Conservation (phyloP, 208 protist genomes). For the Wallacemonas sp. region DNA sequence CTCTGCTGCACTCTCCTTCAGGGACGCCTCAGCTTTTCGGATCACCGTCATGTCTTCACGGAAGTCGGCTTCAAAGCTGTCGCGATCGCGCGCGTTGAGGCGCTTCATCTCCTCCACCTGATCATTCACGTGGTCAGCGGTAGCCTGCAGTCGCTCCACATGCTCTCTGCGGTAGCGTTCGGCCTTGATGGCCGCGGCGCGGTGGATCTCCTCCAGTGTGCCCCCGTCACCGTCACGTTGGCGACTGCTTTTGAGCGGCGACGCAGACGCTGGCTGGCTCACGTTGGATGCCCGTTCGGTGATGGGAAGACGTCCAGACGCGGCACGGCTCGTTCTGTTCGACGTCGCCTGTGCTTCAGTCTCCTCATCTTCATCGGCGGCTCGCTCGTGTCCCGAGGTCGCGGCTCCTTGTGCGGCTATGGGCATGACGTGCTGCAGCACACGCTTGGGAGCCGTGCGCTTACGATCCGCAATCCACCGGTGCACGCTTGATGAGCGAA, state of each 20-base stretch:
- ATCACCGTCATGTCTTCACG: conserved; percentile 70
- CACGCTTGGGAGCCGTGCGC: conserved; percentile 39
- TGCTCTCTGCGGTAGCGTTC: conserved; percentile 51
- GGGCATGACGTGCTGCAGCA: conserved; percentile 7
- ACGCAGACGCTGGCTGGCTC: background rate
- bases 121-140: conserved; percentile 45
- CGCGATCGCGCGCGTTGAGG: conserved; percentile 62
- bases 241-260: conserved; percentile 4
- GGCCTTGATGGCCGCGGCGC: conserved; percentile 55
- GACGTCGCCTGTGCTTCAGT: background rate
- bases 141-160: conserved; percentile 42
- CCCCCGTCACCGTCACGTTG: conserved; percentile 3
- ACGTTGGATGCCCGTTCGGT: conserved; percentile 11
- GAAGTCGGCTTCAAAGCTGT: conserved; percentile 55
- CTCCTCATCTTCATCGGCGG: background rate
- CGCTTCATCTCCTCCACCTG: conserved; percentile 53
- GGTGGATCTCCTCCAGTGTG: conserved; percentile 44
- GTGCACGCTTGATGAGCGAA: conserved; percentile 57
- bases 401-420: background rate
- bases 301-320: background rate
- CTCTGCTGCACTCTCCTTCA: conserved; percentile 74
- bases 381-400: background rate
- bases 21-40: conserved; percentile 48
- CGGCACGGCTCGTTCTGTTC: background rate
- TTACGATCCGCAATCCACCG: conserved; percentile 82